A percentile compares a stretch with the other conserved stretches of the same genome.
phyloP scores from a whole-genome alignment of 2,329 filamentous ascomycete species.

The Penicillium olsonii region DNA sequence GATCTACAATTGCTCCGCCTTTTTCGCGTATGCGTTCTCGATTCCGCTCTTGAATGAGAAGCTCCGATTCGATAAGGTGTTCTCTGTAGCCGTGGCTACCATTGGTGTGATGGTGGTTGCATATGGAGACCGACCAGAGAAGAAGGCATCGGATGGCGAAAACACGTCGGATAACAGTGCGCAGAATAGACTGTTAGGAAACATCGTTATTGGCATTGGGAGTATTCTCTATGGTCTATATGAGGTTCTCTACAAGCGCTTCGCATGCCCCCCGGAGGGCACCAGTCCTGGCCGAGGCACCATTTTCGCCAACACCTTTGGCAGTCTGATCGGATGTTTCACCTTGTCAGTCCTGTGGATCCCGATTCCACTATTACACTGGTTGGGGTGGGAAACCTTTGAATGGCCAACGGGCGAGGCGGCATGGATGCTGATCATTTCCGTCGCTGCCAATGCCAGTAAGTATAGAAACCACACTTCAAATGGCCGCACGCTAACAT shows the following conservation, averaged over 20 bases:
- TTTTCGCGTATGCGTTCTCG: slow-evolving; percentile 97
- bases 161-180: slow-evolving; percentile 49
- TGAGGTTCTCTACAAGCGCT: slow-evolving; percentile 93
- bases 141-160: slow-evolving; percentile 47
- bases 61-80: slow-evolving; percentile 77
- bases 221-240: slow-evolving; percentile 95
- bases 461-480: slow-evolving; percentile 32
- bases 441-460: slow-evolving; percentile 82
- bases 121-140: slow-evolving; percentile 74
- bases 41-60: slow-evolving; percentile 87
- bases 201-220: slow-evolving; percentile 86
- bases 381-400: slow-evolving; percentile 77
- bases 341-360: slow-evolving; percentile 89
- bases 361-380: slow-evolving; percentile 80
- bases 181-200: slow-evolving; percentile 74
- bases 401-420: slow-evolving; percentile 76
- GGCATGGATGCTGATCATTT: slow-evolving; percentile 76
- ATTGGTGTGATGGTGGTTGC: slow-evolving; percentile 90
- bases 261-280: slow-evolving; percentile 89
- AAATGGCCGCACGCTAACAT: slow-evolving; percentile 1
- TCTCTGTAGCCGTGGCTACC: slow-evolving; percentile 85
- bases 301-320: slow-evolving; percentile 93
- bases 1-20: slow-evolving; percentile 98
- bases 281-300: slow-evolving; percentile 83
- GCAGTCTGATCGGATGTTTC: slow-evolving; percentile 81